These are phyloP conservation scores for Diplocarpon mali DNA, from an alignment of 2,329 filamentous ascomycete species.

Conservation along the genomic window DNA sequence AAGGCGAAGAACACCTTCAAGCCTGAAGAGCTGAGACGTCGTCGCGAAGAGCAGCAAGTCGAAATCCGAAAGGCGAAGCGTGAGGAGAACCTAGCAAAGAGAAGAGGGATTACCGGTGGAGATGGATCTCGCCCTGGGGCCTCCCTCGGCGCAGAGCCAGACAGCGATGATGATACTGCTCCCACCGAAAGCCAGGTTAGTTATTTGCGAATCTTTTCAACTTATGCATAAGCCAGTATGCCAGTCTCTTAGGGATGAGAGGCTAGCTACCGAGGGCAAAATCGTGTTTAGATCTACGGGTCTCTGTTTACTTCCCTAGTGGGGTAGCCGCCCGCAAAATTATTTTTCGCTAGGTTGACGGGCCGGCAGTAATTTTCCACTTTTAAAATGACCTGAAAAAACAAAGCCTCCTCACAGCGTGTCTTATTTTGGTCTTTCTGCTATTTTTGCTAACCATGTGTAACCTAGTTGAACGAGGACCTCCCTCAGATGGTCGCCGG, in stretches of 20 bases:
- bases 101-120: slow-evolving; percentile 80
- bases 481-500: slow-evolving; percentile 96
- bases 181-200: slow-evolving; percentile 94
- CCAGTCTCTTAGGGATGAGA: too few relatives aligned
- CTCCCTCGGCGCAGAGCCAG: slow-evolving; percentile 75
- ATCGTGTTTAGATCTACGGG: neutral
- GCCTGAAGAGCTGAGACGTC: slow-evolving; percentile 94
- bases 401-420: slow-evolving; percentile 5
- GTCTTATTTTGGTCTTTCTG: slow-evolving; percentile 3
- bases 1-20: slow-evolving; percentile 99
- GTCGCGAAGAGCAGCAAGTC: slow-evolving; percentile 97
- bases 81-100: slow-evolving; percentile 97
- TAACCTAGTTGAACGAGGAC: slow-evolving; percentile 78
- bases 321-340: slow-evolving; percentile 21
- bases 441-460: slow-evolving; percentile 15
- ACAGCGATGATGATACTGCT: slow-evolving; percentile 94
- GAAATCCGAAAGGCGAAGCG: slow-evolving; percentile 98
- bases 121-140: slow-evolving; percentile 67
- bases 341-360: slow-evolving; percentile 23
- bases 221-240: neutral
- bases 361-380: slow-evolving; percentile 10
- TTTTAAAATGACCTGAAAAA: slow-evolving; percentile 7
- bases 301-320: slow-evolving; percentile 24
- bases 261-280: neutral
- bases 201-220: slow-evolving; percentile 14